phyloP scores from a whole-genome alignment of 2,329 filamentous ascomycete genomes.

The Colletotrichum tropicale region DNA sequence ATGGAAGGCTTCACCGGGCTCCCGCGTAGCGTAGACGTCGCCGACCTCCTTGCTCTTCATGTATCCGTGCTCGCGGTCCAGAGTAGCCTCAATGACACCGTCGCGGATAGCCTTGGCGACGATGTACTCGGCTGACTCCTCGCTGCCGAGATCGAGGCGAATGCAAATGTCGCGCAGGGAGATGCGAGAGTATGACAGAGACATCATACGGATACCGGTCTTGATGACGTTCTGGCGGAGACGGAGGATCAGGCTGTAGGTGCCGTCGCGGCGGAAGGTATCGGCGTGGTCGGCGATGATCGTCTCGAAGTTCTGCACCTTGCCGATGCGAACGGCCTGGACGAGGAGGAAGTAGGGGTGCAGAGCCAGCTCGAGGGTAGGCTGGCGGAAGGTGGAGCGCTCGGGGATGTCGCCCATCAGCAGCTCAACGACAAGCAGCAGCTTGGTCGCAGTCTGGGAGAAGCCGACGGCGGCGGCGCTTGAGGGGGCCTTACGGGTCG shows the following conservation, averaged over 20 bases:
- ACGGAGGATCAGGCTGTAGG: constrained; percentile 93
- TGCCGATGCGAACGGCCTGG: constrained; percentile 94
- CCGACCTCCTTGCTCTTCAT: constrained; percentile 99
- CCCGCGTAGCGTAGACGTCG: constrained; percentile 93
- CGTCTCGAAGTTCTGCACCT: constrained; percentile 90
- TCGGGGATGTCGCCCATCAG: constrained; percentile 99
- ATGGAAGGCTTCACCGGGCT: constrained; percentile 97
- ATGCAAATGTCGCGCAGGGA: constrained; percentile 97
- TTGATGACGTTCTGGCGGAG: constrained; percentile 99
- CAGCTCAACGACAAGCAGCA: constrained; percentile 94
- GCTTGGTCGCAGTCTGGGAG: constrained; percentile 93
- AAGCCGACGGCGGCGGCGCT: constrained; percentile 90
- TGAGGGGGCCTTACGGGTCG: constrained; percentile 92
- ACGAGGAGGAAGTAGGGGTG: constrained; percentile 94
- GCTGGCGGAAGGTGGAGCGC: constrained; percentile 89
- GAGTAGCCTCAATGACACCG: constrained; percentile 92
- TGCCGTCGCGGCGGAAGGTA: constrained; percentile 90
- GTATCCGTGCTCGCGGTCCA: constrained; percentile 93
- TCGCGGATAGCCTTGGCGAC: constrained; percentile 98
- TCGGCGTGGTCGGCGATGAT: constrained; percentile 82
- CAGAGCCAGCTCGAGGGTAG: constrained; percentile 83
- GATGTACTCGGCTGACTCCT: constrained; percentile 98
- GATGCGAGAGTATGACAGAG: constrained; percentile 95
- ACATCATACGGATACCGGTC: constrained; percentile 99
- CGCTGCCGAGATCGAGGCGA: constrained; percentile 87